Conservation (phyloP, 208 protist species). For the Crithidia mellificae region DNA sequence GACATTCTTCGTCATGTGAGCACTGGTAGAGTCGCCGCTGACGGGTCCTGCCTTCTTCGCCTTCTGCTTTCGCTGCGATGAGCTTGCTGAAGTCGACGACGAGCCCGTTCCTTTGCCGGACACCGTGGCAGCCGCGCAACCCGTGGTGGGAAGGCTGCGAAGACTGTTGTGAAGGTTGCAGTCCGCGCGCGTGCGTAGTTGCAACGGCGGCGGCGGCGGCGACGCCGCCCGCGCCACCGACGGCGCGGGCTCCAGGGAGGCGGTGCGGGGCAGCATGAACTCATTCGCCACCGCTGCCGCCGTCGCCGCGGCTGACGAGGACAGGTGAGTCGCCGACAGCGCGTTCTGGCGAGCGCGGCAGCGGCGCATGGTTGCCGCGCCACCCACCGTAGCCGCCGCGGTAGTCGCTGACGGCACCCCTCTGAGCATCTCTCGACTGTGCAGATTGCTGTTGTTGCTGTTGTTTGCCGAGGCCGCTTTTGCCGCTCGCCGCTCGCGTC, state of each 20-base stretch:
- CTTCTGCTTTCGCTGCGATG: not conserved
- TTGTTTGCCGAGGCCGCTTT: too few relatives aligned
- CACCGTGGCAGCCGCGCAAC: too few relatives aligned
- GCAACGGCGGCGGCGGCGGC: constrained; percentile 2
- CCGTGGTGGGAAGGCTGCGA: not conserved
- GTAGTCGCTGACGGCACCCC: not conserved
- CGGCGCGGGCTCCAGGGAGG: not conserved
- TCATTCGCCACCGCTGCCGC: constrained; percentile 2
- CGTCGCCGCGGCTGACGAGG: not conserved
- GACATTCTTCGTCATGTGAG: not conserved
- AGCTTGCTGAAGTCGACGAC: not conserved
- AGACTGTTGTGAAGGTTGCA: not conserved
- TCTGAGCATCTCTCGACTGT: too few relatives aligned
- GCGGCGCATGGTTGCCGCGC: not conserved
- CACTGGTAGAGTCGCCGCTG: not conserved
- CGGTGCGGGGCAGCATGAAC: constrained; percentile 15
- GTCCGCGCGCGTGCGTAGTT: too few relatives aligned
- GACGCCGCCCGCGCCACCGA: not conserved
- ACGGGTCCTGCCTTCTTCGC: not conserved
- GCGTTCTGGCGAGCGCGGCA: constrained; percentile 1
- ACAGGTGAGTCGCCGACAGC: not conserved
- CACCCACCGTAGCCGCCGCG: too few relatives aligned
- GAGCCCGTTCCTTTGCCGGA: not conserved
- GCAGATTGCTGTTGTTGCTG: not conserved
- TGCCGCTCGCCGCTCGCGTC: not conserved